Percentiles rank a stretch among this genome's conserved stretches.
These are phyloP conservation scores for Tolypocladium nubicola DNA, from an alignment of 2,329 filamentous ascomycete species.

Conservation along the genomic window DNA sequence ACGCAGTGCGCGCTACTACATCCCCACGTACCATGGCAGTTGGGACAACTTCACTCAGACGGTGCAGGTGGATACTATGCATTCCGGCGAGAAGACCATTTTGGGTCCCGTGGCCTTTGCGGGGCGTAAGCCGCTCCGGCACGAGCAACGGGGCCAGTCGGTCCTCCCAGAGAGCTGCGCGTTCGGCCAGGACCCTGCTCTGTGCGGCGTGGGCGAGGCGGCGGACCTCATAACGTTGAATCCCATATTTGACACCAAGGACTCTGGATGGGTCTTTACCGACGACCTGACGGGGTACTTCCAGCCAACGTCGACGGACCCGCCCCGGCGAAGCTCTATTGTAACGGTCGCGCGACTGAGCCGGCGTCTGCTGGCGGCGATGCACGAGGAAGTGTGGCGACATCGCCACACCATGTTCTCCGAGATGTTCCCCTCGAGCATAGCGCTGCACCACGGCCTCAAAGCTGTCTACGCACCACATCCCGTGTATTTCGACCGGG, in stretches of 20 bases:
- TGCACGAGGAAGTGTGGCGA: constrained; percentile 64
- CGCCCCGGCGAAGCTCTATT: constrained; percentile 60
- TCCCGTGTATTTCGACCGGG: constrained; percentile 67
- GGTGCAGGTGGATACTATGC: constrained; percentile 50
- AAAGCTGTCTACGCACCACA: constrained; percentile 77
- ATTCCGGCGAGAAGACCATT: constrained; percentile 42
- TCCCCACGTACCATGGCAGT: constrained; percentile 56
- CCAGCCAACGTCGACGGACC: constrained; percentile 27
- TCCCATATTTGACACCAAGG: constrained; percentile 61
- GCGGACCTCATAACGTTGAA: constrained; percentile 71
- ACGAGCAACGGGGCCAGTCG: constrained; percentile 41
- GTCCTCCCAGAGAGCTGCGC: constrained; percentile 45
- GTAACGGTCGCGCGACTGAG: constrained; percentile 62
- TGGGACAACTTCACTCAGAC: constrained; percentile 63
- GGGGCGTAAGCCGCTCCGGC: constrained; percentile 33
- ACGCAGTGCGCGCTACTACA: constrained; percentile 65
- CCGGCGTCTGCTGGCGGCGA: constrained; percentile 53
- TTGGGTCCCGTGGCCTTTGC: constrained; percentile 55
- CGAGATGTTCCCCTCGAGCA: constrained; percentile 67
- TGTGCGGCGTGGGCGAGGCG: constrained; percentile 60
- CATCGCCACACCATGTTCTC: constrained; percentile 63
- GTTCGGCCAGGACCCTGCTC: constrained; percentile 34
- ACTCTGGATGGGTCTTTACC: constrained; percentile 63
- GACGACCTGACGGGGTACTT: constrained; percentile 62
- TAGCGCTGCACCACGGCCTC: constrained; percentile 64